Conservation (phyloP, 2,329 filamentous ascomycete genomes). For the Cladosporium sp. region DNA sequence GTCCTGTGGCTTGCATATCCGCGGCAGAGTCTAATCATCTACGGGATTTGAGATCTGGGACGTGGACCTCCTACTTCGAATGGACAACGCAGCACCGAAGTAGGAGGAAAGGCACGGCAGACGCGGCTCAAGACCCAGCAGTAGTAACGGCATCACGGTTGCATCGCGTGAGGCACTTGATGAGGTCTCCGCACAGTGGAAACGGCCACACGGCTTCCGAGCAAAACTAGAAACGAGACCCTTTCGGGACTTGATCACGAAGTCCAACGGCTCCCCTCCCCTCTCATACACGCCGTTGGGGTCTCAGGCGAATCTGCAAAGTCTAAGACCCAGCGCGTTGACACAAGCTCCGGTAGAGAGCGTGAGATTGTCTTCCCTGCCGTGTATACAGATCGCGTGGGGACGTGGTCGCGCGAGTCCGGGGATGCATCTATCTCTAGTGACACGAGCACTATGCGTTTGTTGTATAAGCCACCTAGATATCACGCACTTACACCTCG, state of each 20-base stretch:
- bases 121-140: no score
- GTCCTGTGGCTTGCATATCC: no score
- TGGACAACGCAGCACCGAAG: no score
- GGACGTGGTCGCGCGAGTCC: background rate
- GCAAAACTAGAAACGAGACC: background rate
- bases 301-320: constrained; percentile 2
- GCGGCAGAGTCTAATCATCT: no score
- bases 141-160: no score
- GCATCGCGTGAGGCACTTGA: no score
- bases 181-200: background rate
- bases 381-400: background rate
- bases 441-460: background rate
- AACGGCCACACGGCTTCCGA: background rate
- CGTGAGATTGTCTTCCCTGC: background rate
- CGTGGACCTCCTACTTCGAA: no score
- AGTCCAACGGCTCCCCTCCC: constrained; percentile 3
- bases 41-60: no score
- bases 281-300: constrained; percentile 5
- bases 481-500: background rate
- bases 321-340: constrained; percentile 8
- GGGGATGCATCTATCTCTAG: background rate
- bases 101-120: no score
- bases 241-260: background rate
- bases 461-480: background rate
- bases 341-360: background rate